Conservation (phyloP, 176 grass and related monocot genomes). For the Aechmea fasciata region DNA sequence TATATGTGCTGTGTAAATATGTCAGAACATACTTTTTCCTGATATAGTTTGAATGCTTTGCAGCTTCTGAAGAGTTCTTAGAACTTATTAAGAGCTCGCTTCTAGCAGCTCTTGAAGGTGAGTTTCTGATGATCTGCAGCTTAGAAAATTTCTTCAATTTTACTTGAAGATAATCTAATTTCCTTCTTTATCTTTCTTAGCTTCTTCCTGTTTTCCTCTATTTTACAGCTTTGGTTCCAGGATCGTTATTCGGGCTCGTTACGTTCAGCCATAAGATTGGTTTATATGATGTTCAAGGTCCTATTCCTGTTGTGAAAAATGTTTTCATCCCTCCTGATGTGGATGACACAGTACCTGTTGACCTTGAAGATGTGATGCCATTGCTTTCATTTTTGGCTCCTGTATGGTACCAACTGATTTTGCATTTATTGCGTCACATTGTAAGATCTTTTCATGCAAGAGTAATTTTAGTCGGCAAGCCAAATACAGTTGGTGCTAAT, state of each 20-base stretch:
- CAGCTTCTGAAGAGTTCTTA: constrained; percentile 95
- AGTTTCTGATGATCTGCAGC: background rate
- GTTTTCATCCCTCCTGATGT: constrained; percentile 64
- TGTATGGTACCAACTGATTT: constrained; percentile 36
- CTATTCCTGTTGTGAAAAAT: constrained; percentile 81
- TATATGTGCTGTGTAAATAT: background rate
- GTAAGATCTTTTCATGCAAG: background rate
- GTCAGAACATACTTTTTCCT: background rate
- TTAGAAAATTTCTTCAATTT: background rate
- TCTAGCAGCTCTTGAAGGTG: constrained; percentile 89
- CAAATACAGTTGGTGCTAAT: no score
- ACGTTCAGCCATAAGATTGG: constrained; percentile 98
- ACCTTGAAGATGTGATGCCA: constrained; percentile 88
- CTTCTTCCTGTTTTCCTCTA: constrained; percentile 20
- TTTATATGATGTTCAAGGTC: constrained; percentile 91
- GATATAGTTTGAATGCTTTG: background rate
- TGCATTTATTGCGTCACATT: background rate
- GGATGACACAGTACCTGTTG: constrained; percentile 38
- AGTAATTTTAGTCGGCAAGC: background rate
- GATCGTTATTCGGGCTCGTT: constrained; percentile 80
- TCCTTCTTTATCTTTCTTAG: background rate
- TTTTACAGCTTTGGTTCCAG: constrained; percentile 74
- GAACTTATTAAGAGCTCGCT: constrained; percentile 85
- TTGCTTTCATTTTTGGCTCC: constrained; percentile 86
- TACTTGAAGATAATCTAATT: background rate